Percentiles rank a stretch among this genome's conserved stretches.
Conservation (phyloP, 768 basidiomycete genomes). For the Phylloporus rhodoxanthus region DNA sequence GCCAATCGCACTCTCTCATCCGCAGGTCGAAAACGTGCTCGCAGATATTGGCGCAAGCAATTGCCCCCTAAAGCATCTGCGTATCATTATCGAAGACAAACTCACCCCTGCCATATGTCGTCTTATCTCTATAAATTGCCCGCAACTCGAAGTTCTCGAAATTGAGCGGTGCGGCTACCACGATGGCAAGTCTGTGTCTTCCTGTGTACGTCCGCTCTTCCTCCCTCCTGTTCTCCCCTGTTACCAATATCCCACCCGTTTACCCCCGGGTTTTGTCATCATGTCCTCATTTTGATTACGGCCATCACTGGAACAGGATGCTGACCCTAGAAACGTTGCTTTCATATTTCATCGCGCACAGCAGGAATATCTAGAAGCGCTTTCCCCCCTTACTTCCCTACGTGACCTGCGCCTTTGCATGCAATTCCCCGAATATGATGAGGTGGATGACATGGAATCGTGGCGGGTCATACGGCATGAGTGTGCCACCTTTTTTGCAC, state of each 20-base stretch:
- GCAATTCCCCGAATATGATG: slow-evolving; percentile 33
- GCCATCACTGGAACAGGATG: slow-evolving; percentile 20
- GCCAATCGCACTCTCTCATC: slow-evolving; percentile 33
- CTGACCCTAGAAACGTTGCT: slow-evolving; percentile 28
- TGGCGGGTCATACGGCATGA: slow-evolving; percentile 29
- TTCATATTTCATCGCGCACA: slow-evolving; percentile 24
- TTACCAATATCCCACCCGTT: slow-evolving; percentile 9
- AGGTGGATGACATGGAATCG: slow-evolving; percentile 27
- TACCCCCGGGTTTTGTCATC: slow-evolving; percentile 10
- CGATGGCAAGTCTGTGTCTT: slow-evolving; percentile 33
- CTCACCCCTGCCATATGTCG: slow-evolving; percentile 29
- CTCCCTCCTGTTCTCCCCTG: slow-evolving; percentile 9
- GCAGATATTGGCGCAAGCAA: slow-evolving; percentile 27
- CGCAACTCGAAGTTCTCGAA: slow-evolving; percentile 29
- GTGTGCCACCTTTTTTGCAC: slow-evolving; percentile 27
- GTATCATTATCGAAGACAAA: slow-evolving; percentile 33
- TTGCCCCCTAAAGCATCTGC: slow-evolving; percentile 31
- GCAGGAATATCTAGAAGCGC: slow-evolving; percentile 33
- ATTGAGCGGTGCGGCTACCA: slow-evolving; percentile 35
- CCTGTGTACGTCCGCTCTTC: slow-evolving; percentile 28
- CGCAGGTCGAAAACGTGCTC: slow-evolving; percentile 28
- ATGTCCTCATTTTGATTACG: slow-evolving; percentile 18
- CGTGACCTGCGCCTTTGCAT: slow-evolving; percentile 32
- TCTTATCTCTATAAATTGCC: slow-evolving; percentile 26
- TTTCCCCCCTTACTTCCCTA: slow-evolving; percentile 24